Base-by-base conservation (phyloP, 1,284 basidiomycete genomes). In the Cutaneotrichosporon cavernicola region DNA sequence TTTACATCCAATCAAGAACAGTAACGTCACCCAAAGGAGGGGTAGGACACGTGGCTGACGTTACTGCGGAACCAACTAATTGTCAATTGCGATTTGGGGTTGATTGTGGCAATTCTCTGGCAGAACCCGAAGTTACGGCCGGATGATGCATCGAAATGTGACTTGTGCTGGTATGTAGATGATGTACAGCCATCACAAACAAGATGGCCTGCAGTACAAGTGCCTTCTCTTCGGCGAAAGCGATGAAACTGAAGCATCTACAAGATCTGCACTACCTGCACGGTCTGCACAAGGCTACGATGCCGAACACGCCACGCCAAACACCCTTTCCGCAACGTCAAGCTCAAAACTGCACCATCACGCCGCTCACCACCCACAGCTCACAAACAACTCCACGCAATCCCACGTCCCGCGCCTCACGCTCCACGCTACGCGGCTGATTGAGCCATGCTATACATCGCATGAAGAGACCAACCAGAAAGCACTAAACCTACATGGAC, bases 381-480 rank as follows among this genome's bases (percentile, higher is more conserved):
- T 14, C 40, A 18, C 40, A 36, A 36, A 1, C 16, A 16, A n/a
- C 43, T 8, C 18, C 11, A 2, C 43, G 43, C 43, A n/a, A 16
- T 5, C 18, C 5, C 40, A 36, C 40, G 40, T 2, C 5, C 40
- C n/a, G n/a, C n/a, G n/a, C n/a, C n/a, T n/a, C n/a, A n/a, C n/a
- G n/a, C n/a, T n/a, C 14, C 43, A 16, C 16, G 7, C 7, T 18
- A 0, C 16, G 5, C 6, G 43, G 3, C 49, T 22, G 22, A 56
- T 43, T 38, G 55, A 58, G 26, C 43, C 60, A 61, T 61, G 60
- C 60, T 61, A 61, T 61, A 61, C 60, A 61, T 61, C 52, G 60
- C 60, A 61, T 61, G 60, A 55, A 21, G 52, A 60, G 46, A 59
- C 58, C 58, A 34, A 58, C 56, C 56, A 60, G 58, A 61, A 56